These are phyloP conservation scores for Aspergillus fructus DNA, from an alignment of 2,329 filamentous ascomycete species.

Conservation along the genomic window DNA sequence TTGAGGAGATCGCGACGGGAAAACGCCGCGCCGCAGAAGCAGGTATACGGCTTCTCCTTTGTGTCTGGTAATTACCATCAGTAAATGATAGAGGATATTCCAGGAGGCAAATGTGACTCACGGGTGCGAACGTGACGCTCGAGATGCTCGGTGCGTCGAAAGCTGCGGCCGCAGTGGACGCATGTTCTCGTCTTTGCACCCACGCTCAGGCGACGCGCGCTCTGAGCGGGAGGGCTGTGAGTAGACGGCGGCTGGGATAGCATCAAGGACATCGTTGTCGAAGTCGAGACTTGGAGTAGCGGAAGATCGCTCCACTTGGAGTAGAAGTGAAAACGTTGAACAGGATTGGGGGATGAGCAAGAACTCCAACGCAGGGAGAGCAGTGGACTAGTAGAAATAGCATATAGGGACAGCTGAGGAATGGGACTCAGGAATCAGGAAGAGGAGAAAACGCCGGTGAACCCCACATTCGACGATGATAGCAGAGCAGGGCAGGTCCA, in stretches of 20 bases:
- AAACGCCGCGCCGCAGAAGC: constrained; percentile 37
- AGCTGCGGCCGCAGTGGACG: constrained; percentile 34
- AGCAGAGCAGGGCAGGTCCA: background rate
- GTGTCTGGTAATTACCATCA: constrained; percentile 27
- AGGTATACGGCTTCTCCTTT: constrained; percentile 38
- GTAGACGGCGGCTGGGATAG: constrained; percentile 28
- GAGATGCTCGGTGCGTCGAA: constrained; percentile 36
- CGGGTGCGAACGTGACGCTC: constrained; percentile 38
- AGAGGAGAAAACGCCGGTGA: constrained; percentile 8
- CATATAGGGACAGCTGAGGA: background rate
- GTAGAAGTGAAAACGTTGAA: constrained; percentile 13
- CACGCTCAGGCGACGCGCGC: constrained; percentile 25
- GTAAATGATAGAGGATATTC: background rate
- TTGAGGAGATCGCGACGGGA: constrained; percentile 37
- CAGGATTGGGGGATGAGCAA: background rate
- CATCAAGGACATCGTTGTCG: constrained; percentile 26
- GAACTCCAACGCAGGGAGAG: constrained; percentile 1
- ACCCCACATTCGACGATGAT: constrained; percentile 11
- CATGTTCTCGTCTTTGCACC: constrained; percentile 33
- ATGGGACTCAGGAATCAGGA: background rate
- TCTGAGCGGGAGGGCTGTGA: constrained; percentile 18
- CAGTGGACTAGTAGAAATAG: background rate
- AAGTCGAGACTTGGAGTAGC: constrained; percentile 9
- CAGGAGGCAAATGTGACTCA: constrained; percentile 17
- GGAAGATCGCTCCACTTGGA: constrained; percentile 21